Evolutionary conservation across 768 basidiomycete species (phyloP), one percentile per base, ranked within the genome.

Genomic region (Suillus subaureus): DNA sequence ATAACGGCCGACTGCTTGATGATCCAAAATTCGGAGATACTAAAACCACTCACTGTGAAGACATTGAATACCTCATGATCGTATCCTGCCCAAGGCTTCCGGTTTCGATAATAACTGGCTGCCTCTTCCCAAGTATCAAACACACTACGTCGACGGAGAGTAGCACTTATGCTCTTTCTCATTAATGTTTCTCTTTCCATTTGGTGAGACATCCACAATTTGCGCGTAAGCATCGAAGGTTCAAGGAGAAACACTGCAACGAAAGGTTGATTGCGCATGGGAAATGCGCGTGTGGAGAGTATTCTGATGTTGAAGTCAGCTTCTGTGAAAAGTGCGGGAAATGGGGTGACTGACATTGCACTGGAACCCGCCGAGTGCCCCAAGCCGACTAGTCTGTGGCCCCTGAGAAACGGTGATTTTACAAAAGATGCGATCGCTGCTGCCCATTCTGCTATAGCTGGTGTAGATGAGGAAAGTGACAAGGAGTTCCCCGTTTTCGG

Each of bases 311-410:
- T 4, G 49, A 51, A 39, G 60, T 13, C 57, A 62, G 40, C 16
- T 26, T 42, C 16, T 35, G 37, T 51, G 51, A 40, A 66, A 35
- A 28, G 37, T n/a, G 45, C n/a, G 6, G 23, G 37, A n/a, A 47
- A 56, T 26, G 13, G 43, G 15, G 42, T 37, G 23, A 69, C 75
- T 42, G 69, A 83, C 82, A 80, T 71, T 3, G 81, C 73, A 28
- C 77, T 75, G n/a, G 79, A 74, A 18, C 82, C 82, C 12, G 81
- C 82, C 15, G 83, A 84, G 66, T 84, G 83, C 0, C 82, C 83
- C 4, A 83, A 60, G 2, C 74, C 68, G 23, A 84, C 77, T 13
- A 82, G 74, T 16, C 74, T 75, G 61, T 80, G 81, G 1, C 77
- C 79, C 13, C 61, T 67, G 69, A 80, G 69, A 15, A 70, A 71